These are phyloP conservation scores for Pleurotus eryngii DNA, from an alignment of 768 basidiomycete genomes.

Conservation along the genomic window DNA sequence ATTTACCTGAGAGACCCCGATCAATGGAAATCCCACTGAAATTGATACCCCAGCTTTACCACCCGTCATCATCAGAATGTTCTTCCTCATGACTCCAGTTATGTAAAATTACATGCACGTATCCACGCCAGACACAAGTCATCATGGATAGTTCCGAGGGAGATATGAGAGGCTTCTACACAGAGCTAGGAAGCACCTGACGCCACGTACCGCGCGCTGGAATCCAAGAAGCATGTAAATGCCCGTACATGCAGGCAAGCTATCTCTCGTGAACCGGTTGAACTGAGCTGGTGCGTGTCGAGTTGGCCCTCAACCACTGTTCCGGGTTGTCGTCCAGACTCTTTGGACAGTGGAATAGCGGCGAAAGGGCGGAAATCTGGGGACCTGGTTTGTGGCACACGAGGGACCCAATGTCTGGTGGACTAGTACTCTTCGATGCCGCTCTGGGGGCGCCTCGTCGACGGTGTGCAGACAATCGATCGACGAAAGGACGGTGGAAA, in stretches of 20 bases:
- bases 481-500: too few relatives aligned
- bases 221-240: slow-evolving; percentile 8
- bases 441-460: too few relatives aligned
- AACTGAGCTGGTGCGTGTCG: neutral
- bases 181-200: slow-evolving; percentile 4
- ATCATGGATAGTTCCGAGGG: slow-evolving; percentile 3
- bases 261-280: neutral
- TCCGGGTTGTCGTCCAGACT: neutral
- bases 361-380: slow-evolving; percentile 1
- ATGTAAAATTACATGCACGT: neutral
- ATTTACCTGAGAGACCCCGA: too few relatives aligned
- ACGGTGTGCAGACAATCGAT: too few relatives aligned
- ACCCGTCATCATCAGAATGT: neutral
- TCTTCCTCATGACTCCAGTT: neutral
- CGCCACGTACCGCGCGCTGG: slow-evolving; percentile 6
- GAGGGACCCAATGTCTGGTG: neutral
- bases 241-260: neutral
- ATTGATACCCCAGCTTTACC: neutral
- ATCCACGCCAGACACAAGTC: neutral
- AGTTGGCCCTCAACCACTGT: neutral
- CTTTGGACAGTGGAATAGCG: neutral
- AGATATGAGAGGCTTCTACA: neutral
- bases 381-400: neutral
- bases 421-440: too few relatives aligned
- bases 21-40: neutral